These are phyloP conservation scores for Pugionium cornutum DNA, from an alignment of 345 rosid species.

Conservation along the genomic window DNA sequence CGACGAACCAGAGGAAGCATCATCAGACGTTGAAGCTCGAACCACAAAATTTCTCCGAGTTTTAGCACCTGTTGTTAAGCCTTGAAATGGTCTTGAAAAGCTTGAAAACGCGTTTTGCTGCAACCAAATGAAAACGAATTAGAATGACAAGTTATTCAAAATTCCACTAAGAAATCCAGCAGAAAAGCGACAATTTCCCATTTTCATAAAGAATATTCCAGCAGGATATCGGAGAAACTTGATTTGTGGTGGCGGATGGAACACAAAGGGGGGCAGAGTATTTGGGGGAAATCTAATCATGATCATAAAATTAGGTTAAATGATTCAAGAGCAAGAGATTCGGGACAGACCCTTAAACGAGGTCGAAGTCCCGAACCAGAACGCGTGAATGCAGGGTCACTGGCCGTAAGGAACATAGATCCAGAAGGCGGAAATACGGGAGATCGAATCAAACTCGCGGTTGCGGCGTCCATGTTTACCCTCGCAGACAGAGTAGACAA, in stretches of 20 bases:
- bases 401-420: conserved; percentile 46
- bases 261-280: not conserved
- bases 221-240: no score
- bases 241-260: no score
- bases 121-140: not conserved
- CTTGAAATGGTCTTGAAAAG: conserved; percentile 26
- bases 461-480: conserved; percentile 50
- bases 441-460: conserved; percentile 44
- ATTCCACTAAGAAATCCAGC: not conserved
- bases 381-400: conserved; percentile 41
- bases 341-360: conserved; percentile 41
- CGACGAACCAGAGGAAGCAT: conserved; percentile 55
- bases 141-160: not conserved
- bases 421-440: conserved; percentile 43
- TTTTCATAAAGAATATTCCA: not conserved
- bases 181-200: not conserved
- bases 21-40: conserved; percentile 65
- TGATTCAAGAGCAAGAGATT: not conserved
- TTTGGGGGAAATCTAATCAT: not conserved
- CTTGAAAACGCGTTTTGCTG: conserved; percentile 31
- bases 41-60: conserved; percentile 48
- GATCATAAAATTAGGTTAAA: not conserved
- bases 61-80: conserved; percentile 39
- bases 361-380: conserved; percentile 25
- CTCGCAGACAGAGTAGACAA: not conserved